Percentiles rank a stretch among this genome's conserved stretches.
Evolutionary conservation across 2,329 filamentous ascomycete genomes (phyloP).

Genomic region (Penicillium sp.): DNA sequence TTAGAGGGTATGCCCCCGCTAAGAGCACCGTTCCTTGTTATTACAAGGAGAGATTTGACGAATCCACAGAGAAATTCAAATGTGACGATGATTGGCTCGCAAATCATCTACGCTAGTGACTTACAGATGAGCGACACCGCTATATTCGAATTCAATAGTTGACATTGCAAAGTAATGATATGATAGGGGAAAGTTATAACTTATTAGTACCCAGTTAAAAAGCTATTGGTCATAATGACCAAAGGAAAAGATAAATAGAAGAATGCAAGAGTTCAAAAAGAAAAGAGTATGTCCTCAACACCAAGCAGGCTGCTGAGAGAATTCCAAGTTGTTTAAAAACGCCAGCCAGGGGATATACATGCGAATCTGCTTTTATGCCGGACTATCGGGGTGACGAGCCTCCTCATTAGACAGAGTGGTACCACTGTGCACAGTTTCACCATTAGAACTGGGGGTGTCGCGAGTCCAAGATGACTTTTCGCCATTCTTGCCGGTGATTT

Average conservation of each 20-base stretch:
- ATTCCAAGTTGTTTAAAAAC: not conserved
- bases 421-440: not conserved
- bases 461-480: constrained; percentile 14
- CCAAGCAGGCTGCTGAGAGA: not conserved
- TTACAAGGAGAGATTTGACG: too few species aligned
- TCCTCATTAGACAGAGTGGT: not conserved
- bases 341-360: not conserved
- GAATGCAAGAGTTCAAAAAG: not conserved
- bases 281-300: not conserved
- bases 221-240: not conserved
- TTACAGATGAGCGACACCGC: too few species aligned
- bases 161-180: too few species aligned
- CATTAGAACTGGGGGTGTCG: constrained; percentile 11
- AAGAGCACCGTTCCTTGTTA: not conserved
- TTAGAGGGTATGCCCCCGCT: not conserved
- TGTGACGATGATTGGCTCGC: not conserved
- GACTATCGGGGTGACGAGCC: not conserved
- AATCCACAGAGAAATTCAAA: not conserved
- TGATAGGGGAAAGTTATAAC: too few species aligned
- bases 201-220: not conserved
- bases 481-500: constrained; percentile 6
- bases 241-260: not conserved
- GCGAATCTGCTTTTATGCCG: not conserved
- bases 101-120: too few species aligned
- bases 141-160: too few species aligned